Conservation (phyloP, 176 grass and related monocot genomes). For the Hordeum marinum region DNA sequence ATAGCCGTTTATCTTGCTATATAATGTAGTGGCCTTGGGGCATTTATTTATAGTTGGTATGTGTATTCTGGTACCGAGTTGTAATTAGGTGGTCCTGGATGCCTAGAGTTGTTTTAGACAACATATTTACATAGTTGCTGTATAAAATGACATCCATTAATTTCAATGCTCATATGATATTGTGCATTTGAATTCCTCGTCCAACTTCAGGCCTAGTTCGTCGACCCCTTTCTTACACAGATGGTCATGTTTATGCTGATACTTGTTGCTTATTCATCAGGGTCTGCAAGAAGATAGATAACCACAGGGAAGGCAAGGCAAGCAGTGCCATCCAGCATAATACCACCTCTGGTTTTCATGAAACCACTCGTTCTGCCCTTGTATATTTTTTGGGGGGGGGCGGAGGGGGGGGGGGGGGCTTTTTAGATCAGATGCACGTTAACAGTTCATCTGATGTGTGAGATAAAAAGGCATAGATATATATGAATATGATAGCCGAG, state of each 20-base stretch:
- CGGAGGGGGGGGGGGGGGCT: too few species aligned
- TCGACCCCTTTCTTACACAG: not conserved
- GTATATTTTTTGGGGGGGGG: too few species aligned
- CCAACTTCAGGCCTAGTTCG: not conserved
- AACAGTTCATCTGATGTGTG: too few species aligned
- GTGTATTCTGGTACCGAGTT: not conserved
- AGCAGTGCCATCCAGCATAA: not conserved
- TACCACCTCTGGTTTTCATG: not conserved
- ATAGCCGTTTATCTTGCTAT: not conserved
- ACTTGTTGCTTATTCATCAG: constrained; percentile 14
- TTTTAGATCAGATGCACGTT: too few species aligned
- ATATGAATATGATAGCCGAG: too few species aligned
- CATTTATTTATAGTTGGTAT: not conserved
- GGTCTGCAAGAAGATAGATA: not conserved
- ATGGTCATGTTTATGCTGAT: not conserved
- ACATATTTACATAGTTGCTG: not conserved
- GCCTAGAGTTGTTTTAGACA: not conserved
- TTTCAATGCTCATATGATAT: not conserved
- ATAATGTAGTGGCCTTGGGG: not conserved
- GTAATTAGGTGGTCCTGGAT: not conserved
- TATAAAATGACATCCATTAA: not conserved
- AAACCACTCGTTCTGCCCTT: too few species aligned
- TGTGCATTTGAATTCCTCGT: not conserved
- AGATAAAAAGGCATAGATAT: too few species aligned
- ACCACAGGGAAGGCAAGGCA: not conserved